These are phyloP conservation scores for Ehretia macrophylla DNA, from an alignment of 257 asterid genomes.

Conservation along the genomic window DNA sequence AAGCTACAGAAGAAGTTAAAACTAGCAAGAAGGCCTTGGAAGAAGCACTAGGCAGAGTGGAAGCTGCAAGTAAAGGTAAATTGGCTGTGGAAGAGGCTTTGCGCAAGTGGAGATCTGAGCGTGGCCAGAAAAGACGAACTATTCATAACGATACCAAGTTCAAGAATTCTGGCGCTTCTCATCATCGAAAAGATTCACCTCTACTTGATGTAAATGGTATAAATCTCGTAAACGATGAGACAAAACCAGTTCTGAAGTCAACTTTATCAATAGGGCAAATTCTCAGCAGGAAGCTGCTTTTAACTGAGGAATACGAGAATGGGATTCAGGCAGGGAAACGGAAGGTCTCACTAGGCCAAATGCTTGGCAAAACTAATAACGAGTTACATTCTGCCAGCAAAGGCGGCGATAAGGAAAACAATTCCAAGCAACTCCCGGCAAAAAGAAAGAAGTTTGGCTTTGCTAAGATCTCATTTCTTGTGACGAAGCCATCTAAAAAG, in stretches of 20 bases:
- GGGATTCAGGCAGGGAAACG: constrained; percentile 38
- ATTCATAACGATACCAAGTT: constrained; percentile 52
- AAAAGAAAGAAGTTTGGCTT: constrained; percentile 88
- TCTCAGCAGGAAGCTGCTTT: constrained; percentile 67
- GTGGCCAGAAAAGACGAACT: constrained; percentile 57
- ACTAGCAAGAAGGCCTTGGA: constrained; percentile 66
- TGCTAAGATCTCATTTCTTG: constrained; percentile 64
- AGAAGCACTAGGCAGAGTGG: constrained; percentile 71
- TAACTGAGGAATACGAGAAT: constrained; percentile 61
- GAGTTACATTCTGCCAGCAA: constrained; percentile 23
- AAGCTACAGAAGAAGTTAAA: constrained; percentile 78
- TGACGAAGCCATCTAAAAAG: constrained; percentile 67
- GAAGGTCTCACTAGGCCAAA: constrained; percentile 71
- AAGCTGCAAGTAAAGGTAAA: constrained; percentile 68
- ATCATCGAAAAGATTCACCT: constrained; percentile 46
- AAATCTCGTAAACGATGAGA: constrained; percentile 39
- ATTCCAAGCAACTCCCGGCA: constrained; percentile 29
- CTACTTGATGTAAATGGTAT: constrained; percentile 51
- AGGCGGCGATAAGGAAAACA: constrained; percentile 41
- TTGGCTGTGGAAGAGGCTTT: constrained; percentile 82
- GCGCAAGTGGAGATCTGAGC: constrained; percentile 85
- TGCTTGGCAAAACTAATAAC: constrained; percentile 50
- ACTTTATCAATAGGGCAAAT: constrained; percentile 60
- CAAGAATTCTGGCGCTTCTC: constrained; percentile 51
- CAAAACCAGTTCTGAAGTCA: constrained; percentile 53